Base-by-base conservation (phyloP, 306 rosid genomes). In the Lathyrus tuberosus region DNA sequence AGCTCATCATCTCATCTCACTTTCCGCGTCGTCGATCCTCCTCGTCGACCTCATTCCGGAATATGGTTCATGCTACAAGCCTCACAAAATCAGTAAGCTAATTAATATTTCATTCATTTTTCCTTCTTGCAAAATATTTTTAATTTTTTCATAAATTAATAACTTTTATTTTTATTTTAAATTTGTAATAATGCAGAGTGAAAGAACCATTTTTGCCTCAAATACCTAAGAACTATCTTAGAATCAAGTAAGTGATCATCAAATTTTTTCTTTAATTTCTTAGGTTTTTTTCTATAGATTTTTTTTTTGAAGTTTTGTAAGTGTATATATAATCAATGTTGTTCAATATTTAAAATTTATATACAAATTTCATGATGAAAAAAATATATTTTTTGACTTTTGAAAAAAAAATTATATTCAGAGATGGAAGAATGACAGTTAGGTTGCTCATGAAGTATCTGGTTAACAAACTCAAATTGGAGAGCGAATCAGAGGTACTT, bases 61-160 rank as follows among this genome's bases (percentile, higher is more conserved):
- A 82, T 95, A 40, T 95, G 99, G 99, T 95, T 95, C 28, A 87
- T 76, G 85, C 87, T 95, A 5, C 96, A 86, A 88, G 97, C 97
- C n/a, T 87, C 91, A 11, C 95, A 76, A 57, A 84, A 89, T 68
- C 99, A 87, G 99, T 95, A 84, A 85, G 96, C 66, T 72, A 67
- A 58, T 58, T 31, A 33, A 33, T 59, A 5, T 13, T 24, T 56
- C 2, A 56, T 24, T 56, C 18, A 12, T 26, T 22, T 22, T 10
- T 2, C n/a, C 1, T 10, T 52, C 30, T 10, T 52, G 33, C 2
- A n/a, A 51, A 18, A 51, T 51, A 18, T 10, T 51, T 4, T 3
- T 22, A 1, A 22, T 31, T 15, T 20, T 2, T 4, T 10, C 10
- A 52, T 33, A 41, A 48, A 57, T 62, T 14, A 16, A 48, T 49